Evolutionary conservation across 1,139 yeast species (phyloP), one percentile per base, ranked within the genome.

Genomic region (Blastobotrys malaysiensis): DNA sequence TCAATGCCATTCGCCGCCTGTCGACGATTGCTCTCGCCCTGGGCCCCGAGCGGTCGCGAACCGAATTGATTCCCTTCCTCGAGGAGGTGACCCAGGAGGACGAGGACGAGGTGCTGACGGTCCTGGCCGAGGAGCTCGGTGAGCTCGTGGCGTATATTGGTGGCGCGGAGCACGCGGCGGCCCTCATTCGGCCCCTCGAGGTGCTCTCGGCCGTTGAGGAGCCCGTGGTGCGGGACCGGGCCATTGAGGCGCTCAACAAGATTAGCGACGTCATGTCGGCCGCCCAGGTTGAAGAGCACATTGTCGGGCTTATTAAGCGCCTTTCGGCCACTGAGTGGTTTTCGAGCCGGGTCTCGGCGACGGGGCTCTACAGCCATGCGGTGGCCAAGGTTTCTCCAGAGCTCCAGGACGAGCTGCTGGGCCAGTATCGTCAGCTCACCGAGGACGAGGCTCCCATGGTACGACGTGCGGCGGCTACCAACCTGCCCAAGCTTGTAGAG

Each of bases 381-480:
- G 77, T 91, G 52, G 73, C 78, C 43, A 80, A 84, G 60, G 86
- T 88, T 14, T 72, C 78, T 58, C 76, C 81, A 45, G 75, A 74
- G 20, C 59, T 57, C 31, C 65, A 66, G 47, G 53, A 52, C 14
- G 84, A 83, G 51, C 76, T 93, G 58, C 77, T 90, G 59, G 77
- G 79, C 48, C 71, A 85, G 54, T 91, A 86, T 69, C 76, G 82
- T 59, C 86, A 84, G 62, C 76, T 93, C 61, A 81, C 88, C 51
- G 80, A 81, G 59, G 99, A 95, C 71, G 99, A 95, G 59, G 89
- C 96, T 21, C 99, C 99, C 56, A 91, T 95, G 97, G 99, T 93
- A 43, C 83, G 97, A 71, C 83, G 98, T 68, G 86, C 96, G 16
- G 96, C 97, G 16, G 98, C 97, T 9, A 81, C 83, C 46, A 82